A percentile compares a stretch with the other conserved stretches of the same genome.
phyloP scores from a whole-genome alignment of 2,329 filamentous ascomycete genomes.

The Metarhizium brunneum region DNA sequence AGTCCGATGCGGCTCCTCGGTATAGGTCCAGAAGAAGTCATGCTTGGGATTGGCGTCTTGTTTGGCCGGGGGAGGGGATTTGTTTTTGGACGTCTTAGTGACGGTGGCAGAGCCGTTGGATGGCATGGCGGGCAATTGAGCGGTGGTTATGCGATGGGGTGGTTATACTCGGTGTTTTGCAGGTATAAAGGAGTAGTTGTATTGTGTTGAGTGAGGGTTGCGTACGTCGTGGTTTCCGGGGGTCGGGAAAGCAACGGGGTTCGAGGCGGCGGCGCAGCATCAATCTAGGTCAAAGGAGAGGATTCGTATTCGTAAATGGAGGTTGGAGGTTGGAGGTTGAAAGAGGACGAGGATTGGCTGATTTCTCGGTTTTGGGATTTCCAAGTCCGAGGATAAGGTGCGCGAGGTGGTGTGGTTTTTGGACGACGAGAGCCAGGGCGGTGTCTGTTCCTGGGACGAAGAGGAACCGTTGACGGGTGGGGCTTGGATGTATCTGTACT shows the following conservation, averaged over 20 bases:
- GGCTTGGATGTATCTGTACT: too few species aligned
- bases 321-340: not conserved
- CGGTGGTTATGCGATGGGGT: not conserved
- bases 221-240: too few species aligned
- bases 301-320: not conserved
- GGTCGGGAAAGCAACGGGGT: not conserved
- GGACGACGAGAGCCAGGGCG: too few species aligned
- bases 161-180: not conserved
- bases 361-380: not conserved
- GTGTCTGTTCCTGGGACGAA: too few species aligned
- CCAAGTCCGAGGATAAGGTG: not conserved
- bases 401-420: not conserved
- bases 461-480: too few species aligned
- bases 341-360: not conserved
- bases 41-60: constrained; percentile 20
- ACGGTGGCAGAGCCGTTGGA: constrained; percentile 24
- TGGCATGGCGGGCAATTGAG: constrained; percentile 10
- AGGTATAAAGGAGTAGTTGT: not conserved
- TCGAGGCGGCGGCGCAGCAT: not conserved
- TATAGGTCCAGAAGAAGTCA: constrained; percentile 96
- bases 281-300: not conserved
- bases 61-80: constrained; percentile 12
- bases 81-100: constrained; percentile 21
- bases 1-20: constrained; percentile 91
- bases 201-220: not conserved